Base-by-base conservation (phyloP, 2,329 filamentous ascomycete species). In the Exophiala mesophila region DNA sequence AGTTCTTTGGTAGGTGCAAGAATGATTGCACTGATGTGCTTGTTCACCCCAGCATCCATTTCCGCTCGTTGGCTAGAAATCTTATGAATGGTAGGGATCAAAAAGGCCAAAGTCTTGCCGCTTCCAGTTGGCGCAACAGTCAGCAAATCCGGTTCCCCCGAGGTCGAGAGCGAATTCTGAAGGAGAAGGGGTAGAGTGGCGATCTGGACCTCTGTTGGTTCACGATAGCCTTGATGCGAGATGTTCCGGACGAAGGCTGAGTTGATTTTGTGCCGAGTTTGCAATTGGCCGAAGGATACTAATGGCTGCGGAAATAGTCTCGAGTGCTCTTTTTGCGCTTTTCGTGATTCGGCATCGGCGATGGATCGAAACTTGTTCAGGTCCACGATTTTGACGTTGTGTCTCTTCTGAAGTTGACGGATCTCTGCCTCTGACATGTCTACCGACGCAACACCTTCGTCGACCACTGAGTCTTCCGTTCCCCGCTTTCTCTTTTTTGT, bases 191-290 rank as follows among this genome's bases (percentile, higher is more conserved):
- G 90, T 50, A 98, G 65, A 56, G 82, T 83, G 3, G 79, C 89
- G 64, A 97, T 77, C 62, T 98, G 92, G 9, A 98, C 89, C 65
- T 97, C 90, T 0, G 92, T 98, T 9, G 92, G 92, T 43, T 88
- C 71, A 24, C 76, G 79, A 61, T 94, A 98, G 8, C 85, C 88
- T 65, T 97, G 87, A n/a, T 78, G 74, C 10, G 77, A 71, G 20
- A 98, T 71, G 58, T 98, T 98, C 47, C 84, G 78, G 2, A 80
- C 79, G 32, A 98, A 66, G 30, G 81, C 75, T 29, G 75, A 71
- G 3, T 87, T 84, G 30, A 96, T 78, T n/a, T 74, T 76, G 65
- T 90, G 94, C 32, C 71, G 72, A 21, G 72, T 70, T 26, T 79
- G 75, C 45, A 98, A 69, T 56, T 92, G 80, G 30, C 71, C 68